phyloP scores from a whole-genome alignment of 495 filamentous ascomycete species.

The Podospora pseudocomata region DNA sequence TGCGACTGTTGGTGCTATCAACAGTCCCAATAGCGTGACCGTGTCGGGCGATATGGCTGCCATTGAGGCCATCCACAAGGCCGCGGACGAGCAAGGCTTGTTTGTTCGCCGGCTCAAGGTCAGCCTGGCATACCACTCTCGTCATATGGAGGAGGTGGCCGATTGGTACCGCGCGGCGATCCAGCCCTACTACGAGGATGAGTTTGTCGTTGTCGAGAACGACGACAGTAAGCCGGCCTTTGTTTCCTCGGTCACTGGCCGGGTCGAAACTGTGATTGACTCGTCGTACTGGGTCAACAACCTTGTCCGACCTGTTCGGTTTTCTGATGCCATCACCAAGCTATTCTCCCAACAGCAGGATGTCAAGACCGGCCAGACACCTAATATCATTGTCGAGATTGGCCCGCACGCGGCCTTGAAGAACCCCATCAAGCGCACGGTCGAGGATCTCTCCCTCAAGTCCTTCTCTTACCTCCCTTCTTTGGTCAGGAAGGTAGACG shows the following conservation, averaged over 20 bases:
- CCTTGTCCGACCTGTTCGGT: constrained; percentile 40
- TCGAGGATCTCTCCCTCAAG: constrained; percentile 2
- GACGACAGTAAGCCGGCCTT: not conserved
- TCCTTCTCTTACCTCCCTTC: not conserved
- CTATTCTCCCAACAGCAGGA: not conserved
- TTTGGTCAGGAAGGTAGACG: not conserved
- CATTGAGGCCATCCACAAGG: constrained; percentile 33
- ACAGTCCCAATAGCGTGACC: constrained; percentile 46
- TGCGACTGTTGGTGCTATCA: constrained; percentile 44
- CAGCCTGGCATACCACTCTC: constrained; percentile 44
- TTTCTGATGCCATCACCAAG: constrained; percentile 31
- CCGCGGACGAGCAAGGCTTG: constrained; percentile 26
- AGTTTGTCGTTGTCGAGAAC: constrained; percentile 22
- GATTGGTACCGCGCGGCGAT: constrained; percentile 33
- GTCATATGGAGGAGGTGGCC: constrained; percentile 40
- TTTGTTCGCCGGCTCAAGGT: constrained; percentile 40
- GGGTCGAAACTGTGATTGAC: constrained; percentile 33
- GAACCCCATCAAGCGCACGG: constrained; percentile 43
- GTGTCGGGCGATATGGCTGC: constrained; percentile 39
- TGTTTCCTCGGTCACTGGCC: constrained; percentile 40
- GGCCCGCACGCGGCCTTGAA: constrained; percentile 48
- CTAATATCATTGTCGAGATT: constrained; percentile 46
- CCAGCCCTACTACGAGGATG: constrained; percentile 6
- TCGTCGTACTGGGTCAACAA: constrained; percentile 40
- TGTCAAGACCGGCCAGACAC: constrained; percentile 8